Percentiles rank a stretch among this genome's conserved stretches.
These are phyloP conservation scores for Colletotrichum acutatum DNA, from an alignment of 2,329 filamentous ascomycete species.

Conservation along the genomic window DNA sequence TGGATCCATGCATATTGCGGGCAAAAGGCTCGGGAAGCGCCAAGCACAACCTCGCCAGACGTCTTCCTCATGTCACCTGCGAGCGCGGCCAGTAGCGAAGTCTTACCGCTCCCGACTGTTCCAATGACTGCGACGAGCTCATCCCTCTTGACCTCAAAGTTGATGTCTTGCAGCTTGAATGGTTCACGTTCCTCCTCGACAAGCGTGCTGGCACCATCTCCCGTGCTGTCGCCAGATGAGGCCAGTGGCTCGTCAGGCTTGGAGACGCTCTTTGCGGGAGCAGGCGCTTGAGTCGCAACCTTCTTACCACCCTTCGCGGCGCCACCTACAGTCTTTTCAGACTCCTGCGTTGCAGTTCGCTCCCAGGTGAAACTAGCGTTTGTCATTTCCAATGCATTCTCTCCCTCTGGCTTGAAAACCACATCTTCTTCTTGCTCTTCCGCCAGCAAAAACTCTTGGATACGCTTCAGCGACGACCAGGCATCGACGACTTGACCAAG, in stretches of 20 bases:
- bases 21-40: conserved; percentile 87
- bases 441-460: conserved; percentile 87
- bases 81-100: conserved; percentile 85
- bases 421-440: conserved; percentile 86
- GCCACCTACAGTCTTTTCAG: conserved; percentile 56
- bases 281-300: conserved; percentile 23
- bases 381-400: conserved; percentile 77
- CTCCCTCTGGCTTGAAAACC: conserved; percentile 62
- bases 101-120: conserved; percentile 90
- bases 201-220: conserved; percentile 65
- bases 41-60: conserved; percentile 76
- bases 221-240: conserved; percentile 56
- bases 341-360: conserved; percentile 65
- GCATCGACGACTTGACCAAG: conserved; percentile 92
- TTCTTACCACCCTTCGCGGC: conserved; percentile 60
- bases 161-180: conserved; percentile 77
- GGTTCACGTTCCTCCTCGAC: conserved; percentile 72
- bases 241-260: conserved; percentile 47
- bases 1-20: conserved; percentile 99
- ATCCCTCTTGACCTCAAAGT: conserved; percentile 75
- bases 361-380: conserved; percentile 92
- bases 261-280: conserved; percentile 43
- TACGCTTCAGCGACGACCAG: conserved; percentile 83
- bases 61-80: conserved; percentile 95
- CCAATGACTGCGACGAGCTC: conserved; percentile 89